Conservation (phyloP, 169 alveolate species). For the Cryptosporidium andersoni region DNA sequence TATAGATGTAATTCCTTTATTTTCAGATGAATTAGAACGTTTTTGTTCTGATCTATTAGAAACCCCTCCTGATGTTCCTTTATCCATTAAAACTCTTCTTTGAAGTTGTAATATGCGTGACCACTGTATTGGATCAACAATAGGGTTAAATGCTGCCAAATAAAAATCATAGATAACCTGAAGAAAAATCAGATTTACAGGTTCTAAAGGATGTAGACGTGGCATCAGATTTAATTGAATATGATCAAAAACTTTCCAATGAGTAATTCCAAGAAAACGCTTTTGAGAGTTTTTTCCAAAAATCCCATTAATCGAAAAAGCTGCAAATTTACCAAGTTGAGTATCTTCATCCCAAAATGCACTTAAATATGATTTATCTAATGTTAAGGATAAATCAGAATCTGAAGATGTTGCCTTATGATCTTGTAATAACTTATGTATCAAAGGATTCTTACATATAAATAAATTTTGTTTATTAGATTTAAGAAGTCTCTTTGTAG, state of each 20-base stretch:
- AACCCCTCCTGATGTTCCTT: conserved; percentile 14
- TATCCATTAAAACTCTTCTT: conserved; percentile 59
- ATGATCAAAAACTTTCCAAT: conserved; percentile 39
- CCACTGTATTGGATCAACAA: conserved; percentile 69
- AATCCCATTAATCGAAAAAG: conserved; percentile 63
- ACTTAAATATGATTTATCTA: conserved; percentile 12
- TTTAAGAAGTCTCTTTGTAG: conserved; percentile 36
- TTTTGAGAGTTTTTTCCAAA: conserved; percentile 59
- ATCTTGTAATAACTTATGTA: conserved; percentile 42
- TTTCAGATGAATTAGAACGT: neutral
- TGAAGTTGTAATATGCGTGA: conserved; percentile 57
- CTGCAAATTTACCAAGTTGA: conserved; percentile 53
- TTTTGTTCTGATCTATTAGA: neutral
- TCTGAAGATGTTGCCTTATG: neutral
- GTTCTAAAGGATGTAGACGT: conserved; percentile 42
- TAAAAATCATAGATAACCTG: conserved; percentile 56
- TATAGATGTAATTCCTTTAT: conserved; percentile 35
- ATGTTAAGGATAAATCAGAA: conserved; percentile 6
- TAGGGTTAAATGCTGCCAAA: conserved; percentile 62
- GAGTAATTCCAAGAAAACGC: conserved; percentile 63
- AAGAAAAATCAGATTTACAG: conserved; percentile 28
- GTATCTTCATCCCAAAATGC: conserved; percentile 67
- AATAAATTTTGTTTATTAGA: conserved; percentile 36
- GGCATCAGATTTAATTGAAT: conserved; percentile 40
- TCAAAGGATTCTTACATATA: conserved; percentile 16